Conservation (phyloP, 805 yeast species). For the Hermanozyma aechmeae region DNA sequence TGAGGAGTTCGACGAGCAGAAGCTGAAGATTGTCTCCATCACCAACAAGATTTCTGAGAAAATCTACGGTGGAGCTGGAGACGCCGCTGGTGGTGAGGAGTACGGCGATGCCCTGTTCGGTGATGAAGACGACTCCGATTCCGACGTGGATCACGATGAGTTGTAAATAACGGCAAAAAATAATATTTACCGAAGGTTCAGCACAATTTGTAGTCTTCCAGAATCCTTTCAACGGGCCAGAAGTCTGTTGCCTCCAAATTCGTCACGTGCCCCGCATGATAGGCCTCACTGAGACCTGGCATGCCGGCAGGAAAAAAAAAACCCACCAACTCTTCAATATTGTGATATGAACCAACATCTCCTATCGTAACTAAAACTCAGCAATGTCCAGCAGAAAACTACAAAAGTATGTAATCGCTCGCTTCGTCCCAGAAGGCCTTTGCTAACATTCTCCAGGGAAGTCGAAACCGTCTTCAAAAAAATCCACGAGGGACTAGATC, state of each 20-base stretch:
- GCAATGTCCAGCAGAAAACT: conserved; percentile 14
- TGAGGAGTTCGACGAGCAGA: conserved; percentile 92
- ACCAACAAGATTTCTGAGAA: conserved; percentile 92
- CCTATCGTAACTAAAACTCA: too few species aligned
- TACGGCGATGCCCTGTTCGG: conserved; percentile 29
- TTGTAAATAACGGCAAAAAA: too few species aligned
- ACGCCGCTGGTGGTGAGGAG: conserved; percentile 38
- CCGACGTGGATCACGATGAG: conserved; percentile 36
- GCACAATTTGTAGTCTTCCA: too few species aligned
- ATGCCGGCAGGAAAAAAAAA: too few species aligned
- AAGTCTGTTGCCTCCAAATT: too few species aligned
- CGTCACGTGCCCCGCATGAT: too few species aligned
- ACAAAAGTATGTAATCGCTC: conserved; percentile 11
- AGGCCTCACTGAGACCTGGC: too few species aligned
- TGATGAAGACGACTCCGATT: conserved; percentile 33
- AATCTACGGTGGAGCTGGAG: conserved; percentile 39
- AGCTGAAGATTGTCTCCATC: conserved; percentile 65
- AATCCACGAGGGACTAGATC: conserved; percentile 36
- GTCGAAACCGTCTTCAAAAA: conserved; percentile 35
- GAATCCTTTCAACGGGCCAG: too few species aligned
- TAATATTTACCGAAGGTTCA: too few species aligned
- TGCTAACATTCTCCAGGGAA: conserved; percentile 19
- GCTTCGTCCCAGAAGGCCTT: background rate
- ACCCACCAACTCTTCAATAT: too few species aligned
- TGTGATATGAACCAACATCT: too few species aligned